Percentiles rank a stretch among this genome's conserved stretches.
Evolutionary conservation across 768 basidiomycete species (phyloP).

Genomic region (Phaffia australis): DNA sequence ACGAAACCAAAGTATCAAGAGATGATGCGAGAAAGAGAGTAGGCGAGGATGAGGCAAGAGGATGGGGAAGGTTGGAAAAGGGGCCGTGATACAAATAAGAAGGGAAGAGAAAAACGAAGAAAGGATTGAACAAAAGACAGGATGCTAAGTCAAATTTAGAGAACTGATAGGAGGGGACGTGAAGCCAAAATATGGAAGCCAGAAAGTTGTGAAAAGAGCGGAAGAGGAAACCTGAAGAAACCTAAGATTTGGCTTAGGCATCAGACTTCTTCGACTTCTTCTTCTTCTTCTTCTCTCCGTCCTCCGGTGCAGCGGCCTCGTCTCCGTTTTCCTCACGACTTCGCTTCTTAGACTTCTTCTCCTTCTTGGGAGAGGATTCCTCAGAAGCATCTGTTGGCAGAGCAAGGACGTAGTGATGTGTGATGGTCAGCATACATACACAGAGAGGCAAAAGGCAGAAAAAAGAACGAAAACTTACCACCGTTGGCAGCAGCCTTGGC

Average conservation of each 20-base stretch:
- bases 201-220: background rate
- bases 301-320: slow-evolving; percentile 28
- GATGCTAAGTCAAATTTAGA: background rate
- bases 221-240: background rate
- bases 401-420: background rate
- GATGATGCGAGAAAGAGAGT: background rate
- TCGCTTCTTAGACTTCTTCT: slow-evolving; percentile 41
- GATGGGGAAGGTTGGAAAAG: slow-evolving; percentile 6
- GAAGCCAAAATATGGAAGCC: too few species aligned
- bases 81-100: slow-evolving; percentile 8
- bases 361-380: slow-evolving; percentile 19
- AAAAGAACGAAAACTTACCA: background rate
- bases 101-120: slow-evolving; percentile 12
- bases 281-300: slow-evolving; percentile 32
- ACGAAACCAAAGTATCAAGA: too few species aligned
- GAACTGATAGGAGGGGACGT: too few species aligned
- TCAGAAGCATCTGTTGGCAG: background rate
- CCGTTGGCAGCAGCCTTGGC: slow-evolving; percentile 27
- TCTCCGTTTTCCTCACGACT: slow-evolving; percentile 32
- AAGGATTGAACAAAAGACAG: background rate
- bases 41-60: background rate
- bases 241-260: slow-evolving; percentile 15
- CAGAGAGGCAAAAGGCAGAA: background rate
- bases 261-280: slow-evolving; percentile 41
- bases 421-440: background rate